Base-by-base conservation (phyloP, 1,284 basidiomycete species). In the Pseudomicrostroma phylloplanum region DNA sequence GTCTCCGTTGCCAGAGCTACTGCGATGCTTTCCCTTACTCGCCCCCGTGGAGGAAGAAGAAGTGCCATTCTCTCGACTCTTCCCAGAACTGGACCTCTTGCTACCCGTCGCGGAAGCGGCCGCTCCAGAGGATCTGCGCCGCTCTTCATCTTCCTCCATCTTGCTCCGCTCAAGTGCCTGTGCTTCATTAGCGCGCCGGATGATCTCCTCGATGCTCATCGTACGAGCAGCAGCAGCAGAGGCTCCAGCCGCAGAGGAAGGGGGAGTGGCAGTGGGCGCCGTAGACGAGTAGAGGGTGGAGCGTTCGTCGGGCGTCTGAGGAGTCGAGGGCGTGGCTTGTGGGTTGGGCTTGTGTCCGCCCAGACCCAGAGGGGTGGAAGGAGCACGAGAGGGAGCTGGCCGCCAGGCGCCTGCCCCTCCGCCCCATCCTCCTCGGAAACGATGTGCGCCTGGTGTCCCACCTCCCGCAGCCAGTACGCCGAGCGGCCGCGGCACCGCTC, bases 171-270 rank as follows among this genome's bases (percentile, higher is more conserved):
- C 64, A 23, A 61, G 56, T 58, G 67, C 72, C 42, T 71, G 71
- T 21, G 67, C 65, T 57, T 71, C 75, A 59, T 76, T 76, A 2
- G 75, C 76, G 26, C 70, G 68, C 17, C 75, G 68, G 41, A 78
- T 78, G 56, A 78, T 78, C 39, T 78, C 76, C 49, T 72, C 70
- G 60, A 78, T 71, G 6, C 17, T 19, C 17, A 54, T 17, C 15
- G 15, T 17, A 6, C 21, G 51, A 15, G n/a, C 21, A 25, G 15
- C n/a, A n/a, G 41, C 15, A n/a, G 51, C 19, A 23, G 26, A 36
- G n/a, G 57, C n/a, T 25, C 7, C 57, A 15, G n/a, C 21, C 21
- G 15, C 3, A 3, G 43, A 48, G 15, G 51, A 54, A 23, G 26
- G 56, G n/a, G 57, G 46, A 39, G 21, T 41, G 43, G 8, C 17